phyloP scores from a whole-genome alignment of 192 early-diverging fungal genomes.

The Thamnidium elegans region DNA sequence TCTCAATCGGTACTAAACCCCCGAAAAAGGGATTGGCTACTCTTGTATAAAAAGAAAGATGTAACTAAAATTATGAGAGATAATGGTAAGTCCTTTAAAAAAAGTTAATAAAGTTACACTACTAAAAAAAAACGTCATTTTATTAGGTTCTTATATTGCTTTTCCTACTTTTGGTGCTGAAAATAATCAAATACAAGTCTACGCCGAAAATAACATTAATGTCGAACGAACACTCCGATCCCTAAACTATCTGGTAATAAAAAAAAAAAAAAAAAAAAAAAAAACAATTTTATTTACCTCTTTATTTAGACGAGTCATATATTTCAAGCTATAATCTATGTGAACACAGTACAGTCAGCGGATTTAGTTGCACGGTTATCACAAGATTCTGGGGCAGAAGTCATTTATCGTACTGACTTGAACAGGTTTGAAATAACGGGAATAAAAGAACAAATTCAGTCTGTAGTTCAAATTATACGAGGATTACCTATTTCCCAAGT shows the following conservation, averaged over 20 bases:
- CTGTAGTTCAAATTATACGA: slow-evolving; percentile 42
- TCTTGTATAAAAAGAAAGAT: slow-evolving; percentile 50
- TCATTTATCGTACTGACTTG: slow-evolving; percentile 47
- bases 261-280: not conserved
- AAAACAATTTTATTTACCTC: too few relatives aligned
- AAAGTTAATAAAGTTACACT: too few relatives aligned
- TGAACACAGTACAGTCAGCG: slow-evolving; percentile 13
- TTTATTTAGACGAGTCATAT: slow-evolving; percentile 9
- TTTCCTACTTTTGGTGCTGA: slow-evolving; percentile 58
- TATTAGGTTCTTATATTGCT: slow-evolving; percentile 42
- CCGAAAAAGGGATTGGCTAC: slow-evolving; percentile 72
- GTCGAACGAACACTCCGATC: slow-evolving; percentile 69
- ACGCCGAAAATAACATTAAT: slow-evolving; percentile 62
- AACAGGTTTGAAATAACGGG: slow-evolving; percentile 65
- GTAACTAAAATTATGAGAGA: slow-evolving; percentile 64
- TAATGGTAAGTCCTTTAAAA: too few relatives aligned
- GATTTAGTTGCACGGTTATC: slow-evolving; percentile 32
- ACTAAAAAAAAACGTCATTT: too few relatives aligned
- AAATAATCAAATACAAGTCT: slow-evolving; percentile 45
- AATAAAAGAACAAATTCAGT: slow-evolving; percentile 50
- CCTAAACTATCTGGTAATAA: slow-evolving; percentile 64
- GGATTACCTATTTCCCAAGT: slow-evolving; percentile 3
- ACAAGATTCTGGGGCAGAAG: slow-evolving; percentile 54
- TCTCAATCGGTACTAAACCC: slow-evolving; percentile 44
- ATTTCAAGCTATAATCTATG: slow-evolving; percentile 7